A percentile compares a stretch with the other conserved stretches of the same genome.
Conservation (phyloP, 2,329 filamentous ascomycete species). For the Fusarium foetens region DNA sequence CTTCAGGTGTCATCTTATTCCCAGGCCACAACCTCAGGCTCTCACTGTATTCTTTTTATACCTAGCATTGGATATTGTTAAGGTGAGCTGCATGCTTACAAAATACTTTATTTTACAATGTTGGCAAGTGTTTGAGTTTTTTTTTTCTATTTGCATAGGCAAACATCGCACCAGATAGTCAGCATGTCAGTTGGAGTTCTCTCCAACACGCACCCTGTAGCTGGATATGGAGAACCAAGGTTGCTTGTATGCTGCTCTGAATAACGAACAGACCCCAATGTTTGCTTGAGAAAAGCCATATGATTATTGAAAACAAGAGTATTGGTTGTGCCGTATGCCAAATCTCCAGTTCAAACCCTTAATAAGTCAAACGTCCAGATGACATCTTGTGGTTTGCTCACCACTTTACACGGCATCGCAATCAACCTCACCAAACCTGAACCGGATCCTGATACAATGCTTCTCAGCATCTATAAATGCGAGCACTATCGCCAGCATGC, state of each 20-base stretch:
- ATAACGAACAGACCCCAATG: not conserved
- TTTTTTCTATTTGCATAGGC: not conserved
- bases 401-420: not conserved
- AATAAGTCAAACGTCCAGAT: not conserved
- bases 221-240: not conserved
- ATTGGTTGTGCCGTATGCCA: not conserved
- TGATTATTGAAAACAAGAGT: not conserved
- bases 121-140: not conserved
- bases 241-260: not conserved
- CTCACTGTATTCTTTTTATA: too few species aligned
- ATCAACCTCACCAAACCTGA: slow-evolving; percentile 10
- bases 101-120: not conserved
- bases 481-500: not conserved
- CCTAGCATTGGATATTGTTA: not conserved
- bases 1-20: slow-evolving; percentile 12
- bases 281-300: too few species aligned
- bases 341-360: not conserved
- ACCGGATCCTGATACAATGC: not conserved
- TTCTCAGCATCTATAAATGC: slow-evolving; percentile 9
- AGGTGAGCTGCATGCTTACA: not conserved
- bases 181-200: too few species aligned
- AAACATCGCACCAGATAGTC: not conserved
- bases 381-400: not conserved
- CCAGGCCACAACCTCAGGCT: not conserved
- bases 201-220: not conserved